Evolutionary conservation across 176 grass and related monocot species (phyloP).

Genomic region (Carex parvula): DNA sequence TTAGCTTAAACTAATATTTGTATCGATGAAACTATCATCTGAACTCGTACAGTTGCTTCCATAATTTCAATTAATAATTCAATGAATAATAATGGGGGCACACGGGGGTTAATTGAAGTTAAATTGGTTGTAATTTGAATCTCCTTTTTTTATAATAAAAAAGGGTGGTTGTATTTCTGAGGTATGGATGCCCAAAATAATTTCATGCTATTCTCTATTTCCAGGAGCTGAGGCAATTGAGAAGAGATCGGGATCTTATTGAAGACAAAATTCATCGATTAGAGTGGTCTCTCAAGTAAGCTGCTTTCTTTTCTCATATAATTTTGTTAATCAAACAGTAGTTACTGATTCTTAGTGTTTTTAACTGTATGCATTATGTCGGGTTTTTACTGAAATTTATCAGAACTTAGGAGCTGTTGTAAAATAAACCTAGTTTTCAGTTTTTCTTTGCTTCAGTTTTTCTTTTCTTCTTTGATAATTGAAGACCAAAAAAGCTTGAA

Average conservation of each 20-base stretch:
- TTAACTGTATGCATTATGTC: background rate
- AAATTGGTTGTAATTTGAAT: conserved; percentile 1
- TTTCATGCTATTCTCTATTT: conserved; percentile 6
- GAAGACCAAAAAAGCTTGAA: conserved; percentile 4
- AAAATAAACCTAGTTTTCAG: background rate
- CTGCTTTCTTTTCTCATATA: conserved; percentile 21
- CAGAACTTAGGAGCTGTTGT: background rate
- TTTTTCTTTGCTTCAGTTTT: too few relatives aligned
- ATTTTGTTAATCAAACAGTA: conserved; percentile 17
- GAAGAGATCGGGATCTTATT: conserved; percentile 75
- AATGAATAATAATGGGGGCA: background rate
- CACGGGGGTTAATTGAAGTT: background rate
- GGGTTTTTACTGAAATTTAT: background rate
- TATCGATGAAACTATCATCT: background rate
- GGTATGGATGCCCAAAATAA: background rate
- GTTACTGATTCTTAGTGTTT: background rate
- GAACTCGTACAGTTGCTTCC: background rate
- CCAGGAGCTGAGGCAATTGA: conserved; percentile 77
- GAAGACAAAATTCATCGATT: conserved; percentile 91
- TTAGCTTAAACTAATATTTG: background rate
- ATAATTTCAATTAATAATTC: background rate
- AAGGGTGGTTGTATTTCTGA: background rate
- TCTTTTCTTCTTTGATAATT: background rate
- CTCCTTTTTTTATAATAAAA: background rate
- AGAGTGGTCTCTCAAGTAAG: conserved; percentile 92